Conservation (phyloP, 306 rosid species). For the Ziziphus jujuba region DNA sequence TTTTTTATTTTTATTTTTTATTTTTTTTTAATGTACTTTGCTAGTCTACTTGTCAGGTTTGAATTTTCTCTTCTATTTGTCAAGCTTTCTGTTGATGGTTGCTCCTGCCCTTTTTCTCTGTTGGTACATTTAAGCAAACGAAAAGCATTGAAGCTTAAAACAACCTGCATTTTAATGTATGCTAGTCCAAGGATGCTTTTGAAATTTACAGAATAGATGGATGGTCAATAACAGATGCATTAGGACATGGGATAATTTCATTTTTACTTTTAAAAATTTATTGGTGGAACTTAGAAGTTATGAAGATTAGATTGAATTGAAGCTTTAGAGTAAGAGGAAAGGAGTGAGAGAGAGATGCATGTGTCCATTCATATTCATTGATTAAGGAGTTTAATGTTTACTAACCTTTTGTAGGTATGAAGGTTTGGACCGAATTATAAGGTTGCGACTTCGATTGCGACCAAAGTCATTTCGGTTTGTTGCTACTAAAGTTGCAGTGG, state of each 20-base stretch:
- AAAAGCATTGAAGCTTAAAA: too few species aligned
- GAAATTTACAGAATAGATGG: too few species aligned
- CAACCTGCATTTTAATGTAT: too few species aligned
- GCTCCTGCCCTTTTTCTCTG: too few species aligned
- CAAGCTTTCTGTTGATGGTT: too few species aligned
- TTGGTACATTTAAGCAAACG: too few species aligned
- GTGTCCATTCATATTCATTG: not conserved
- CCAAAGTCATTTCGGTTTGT: conserved; percentile 80
- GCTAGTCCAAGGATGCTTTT: too few species aligned
- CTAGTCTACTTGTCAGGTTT: too few species aligned
- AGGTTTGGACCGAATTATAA: conserved; percentile 72
- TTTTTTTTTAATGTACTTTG: too few species aligned
- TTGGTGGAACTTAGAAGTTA: not conserved
- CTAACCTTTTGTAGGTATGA: conserved; percentile 60
- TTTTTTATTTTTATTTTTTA: too few species aligned
- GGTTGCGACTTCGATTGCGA: conserved; percentile 43
- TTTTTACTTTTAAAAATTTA: not conserved
- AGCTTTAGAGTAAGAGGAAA: not conserved
- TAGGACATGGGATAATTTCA: not conserved
- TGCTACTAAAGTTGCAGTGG: conserved; percentile 74
- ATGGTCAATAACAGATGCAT: too few species aligned
- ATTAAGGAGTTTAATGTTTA: conserved; percentile 1
- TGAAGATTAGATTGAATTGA: not conserved
- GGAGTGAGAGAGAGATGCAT: not conserved
- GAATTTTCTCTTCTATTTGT: too few species aligned